Evolutionary conservation across 108 stramenopile species (phyloP), one percentile per base, ranked within the genome.

Genomic region (Aurantiochytrium sp.): DNA sequence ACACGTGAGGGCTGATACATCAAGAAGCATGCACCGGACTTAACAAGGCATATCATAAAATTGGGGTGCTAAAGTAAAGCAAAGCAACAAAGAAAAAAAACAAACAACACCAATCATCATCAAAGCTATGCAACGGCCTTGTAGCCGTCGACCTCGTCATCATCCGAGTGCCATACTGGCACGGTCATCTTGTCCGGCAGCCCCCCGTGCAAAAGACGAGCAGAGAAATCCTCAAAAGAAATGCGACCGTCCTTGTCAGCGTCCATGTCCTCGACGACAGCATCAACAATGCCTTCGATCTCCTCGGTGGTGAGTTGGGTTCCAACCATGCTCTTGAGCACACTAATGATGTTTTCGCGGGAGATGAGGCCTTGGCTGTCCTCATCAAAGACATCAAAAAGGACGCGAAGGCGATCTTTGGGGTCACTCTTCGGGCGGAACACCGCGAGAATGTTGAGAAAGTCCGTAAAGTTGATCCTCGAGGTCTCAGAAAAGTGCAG

Each of bases 381-480:
- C 76, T 47, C 76, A 45, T 83, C 76, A 83, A 83, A 83, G 49
- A 83, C 76, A 35, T 47, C 76, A 83, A 83, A 83, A 23, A 83
- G 45, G 19, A 83, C 76, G n/a, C 51, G 45, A 23, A 83, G 76
- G 4, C 76, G 45, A 43, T 83, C 76, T 23, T 83, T 83, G 19
- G 49, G 51, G 49, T 83, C 76, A 23, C 51, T 83, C 35, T 23
- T 28, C 10, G 64, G 64, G 64, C 64, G 64, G 51, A 83, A 83
- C 18, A 83, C 76, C 16, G 76, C 45, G 25, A 83, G 76, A 23
- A 83, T 47, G 19, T 53, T 23, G 49, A 83, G 51, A 28, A 83
- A 83, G 10, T 83, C 76, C 12, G 49, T 53, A 83, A 83, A 83
- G 76, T 83, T 83, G 76, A 83, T 83, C 76, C 76, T 47, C 76